Evolutionary conservation across 2,329 filamentous ascomycete species (phyloP), one percentile per base, ranked within the genome.

Genomic region (Colletotrichum eleusines): DNA sequence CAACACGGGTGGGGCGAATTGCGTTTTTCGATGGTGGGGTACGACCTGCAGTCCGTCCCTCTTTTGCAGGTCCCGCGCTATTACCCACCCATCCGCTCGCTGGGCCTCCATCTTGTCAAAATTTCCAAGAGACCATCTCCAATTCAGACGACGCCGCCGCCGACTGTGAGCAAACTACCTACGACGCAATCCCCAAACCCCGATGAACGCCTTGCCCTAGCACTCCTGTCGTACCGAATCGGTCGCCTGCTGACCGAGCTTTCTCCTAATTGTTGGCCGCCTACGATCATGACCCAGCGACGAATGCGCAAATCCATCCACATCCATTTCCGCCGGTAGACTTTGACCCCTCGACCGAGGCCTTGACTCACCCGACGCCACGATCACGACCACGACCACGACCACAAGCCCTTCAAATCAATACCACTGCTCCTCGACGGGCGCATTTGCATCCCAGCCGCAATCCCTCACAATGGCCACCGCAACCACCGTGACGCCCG

Each of bases 401-500:
- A 33, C 50, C 54, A 26, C 54, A 11, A 54, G 35, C 35, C 14
- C 44, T 33, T 20, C 14, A 26, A 5, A n/a, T 16, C 23, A 1
- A 1, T 44, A 33, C 55, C 38, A 35, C 20, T 6, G 40, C 18
- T 54, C 50, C 31, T 28, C 38, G 11, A 50, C 28, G 18, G 26
- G 28, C 38, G 14, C 46, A 18, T 14, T 42, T 16, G 50, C 42
- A 26, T 28, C n/a, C 12, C 54, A 38, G n/a, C 26, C 28, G 14
- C 38, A 65, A 11, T 31, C n/a, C n/a, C n/a, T n/a, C 58, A 62
- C 31, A n/a, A 76, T 75, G 74, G 72, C 74, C 42, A 71, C 72
- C 31, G 59, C 63, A 7, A 66, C 76, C 9, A 73, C 78, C 20
- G 76, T 79, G 44, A 78, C 77, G 63, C 81, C 83, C 38, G 80